Percentiles rank a stretch among this genome's conserved stretches.
Conservation (phyloP, 2,329 filamentous ascomycete genomes). For the Simplicillium aogashimaense region DNA sequence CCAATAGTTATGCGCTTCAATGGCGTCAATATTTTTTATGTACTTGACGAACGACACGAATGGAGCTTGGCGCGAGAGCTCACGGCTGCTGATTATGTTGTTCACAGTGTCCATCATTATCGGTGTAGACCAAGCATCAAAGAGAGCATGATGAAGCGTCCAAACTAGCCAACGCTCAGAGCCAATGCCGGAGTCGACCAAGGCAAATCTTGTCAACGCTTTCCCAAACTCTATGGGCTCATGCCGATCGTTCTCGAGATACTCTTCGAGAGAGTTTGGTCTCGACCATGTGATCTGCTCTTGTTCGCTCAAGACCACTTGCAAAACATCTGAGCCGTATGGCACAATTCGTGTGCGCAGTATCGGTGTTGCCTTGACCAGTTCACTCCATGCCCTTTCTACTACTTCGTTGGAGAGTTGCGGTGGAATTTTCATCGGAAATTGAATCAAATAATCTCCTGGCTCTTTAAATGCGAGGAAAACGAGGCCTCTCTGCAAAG, state of each 20-base stretch:
- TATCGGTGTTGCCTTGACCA: too few relatives aligned
- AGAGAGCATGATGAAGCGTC: slow-evolving; percentile 29
- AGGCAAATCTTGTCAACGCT: not conserved
- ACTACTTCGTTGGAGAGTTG: too few relatives aligned
- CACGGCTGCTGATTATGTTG: slow-evolving; percentile 7
- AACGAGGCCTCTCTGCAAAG: too few relatives aligned
- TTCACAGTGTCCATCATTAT: slow-evolving; percentile 13
- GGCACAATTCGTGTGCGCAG: too few relatives aligned
- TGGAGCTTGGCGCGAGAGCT: slow-evolving; percentile 14
- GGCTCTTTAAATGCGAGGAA: too few relatives aligned
- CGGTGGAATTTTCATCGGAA: too few relatives aligned
- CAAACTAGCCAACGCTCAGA: slow-evolving; percentile 2
- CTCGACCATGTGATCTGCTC: slow-evolving; percentile 13
- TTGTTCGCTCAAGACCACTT: not conserved
- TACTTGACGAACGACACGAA: slow-evolving; percentile 27
- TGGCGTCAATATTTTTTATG: slow-evolving; percentile 20
- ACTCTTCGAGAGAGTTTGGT: slow-evolving; percentile 16
- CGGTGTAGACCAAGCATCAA: slow-evolving; percentile 41
- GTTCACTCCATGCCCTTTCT: too few relatives aligned
- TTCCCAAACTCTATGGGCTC: slow-evolving; percentile 3
- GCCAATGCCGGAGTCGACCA: not conserved
- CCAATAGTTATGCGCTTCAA: slow-evolving; percentile 26
- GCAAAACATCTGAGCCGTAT: not conserved
- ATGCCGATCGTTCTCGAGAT: not conserved
- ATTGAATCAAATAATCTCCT: too few relatives aligned